Conservation (phyloP, 441 rosid species). For the Hura crepitans region DNA sequence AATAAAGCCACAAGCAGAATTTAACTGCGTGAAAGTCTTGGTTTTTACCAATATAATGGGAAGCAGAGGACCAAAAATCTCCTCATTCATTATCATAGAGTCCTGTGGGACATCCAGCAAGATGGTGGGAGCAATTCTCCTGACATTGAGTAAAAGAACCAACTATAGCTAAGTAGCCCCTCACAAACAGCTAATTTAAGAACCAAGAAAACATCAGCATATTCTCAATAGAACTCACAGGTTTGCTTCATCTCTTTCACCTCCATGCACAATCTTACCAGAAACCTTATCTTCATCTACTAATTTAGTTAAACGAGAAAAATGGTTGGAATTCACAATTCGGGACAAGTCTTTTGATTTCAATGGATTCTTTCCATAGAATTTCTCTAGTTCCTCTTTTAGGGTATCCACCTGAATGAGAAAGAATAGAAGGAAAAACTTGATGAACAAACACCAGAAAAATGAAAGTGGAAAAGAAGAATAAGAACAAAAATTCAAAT, state of each 20-base stretch:
- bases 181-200: slow-evolving; percentile 12
- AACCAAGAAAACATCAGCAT: slow-evolving; percentile 12
- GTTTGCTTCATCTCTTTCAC: slow-evolving; percentile 60
- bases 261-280: slow-evolving; percentile 72
- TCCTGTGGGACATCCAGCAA: slow-evolving; percentile 60
- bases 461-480: not conserved
- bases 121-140: slow-evolving; percentile 67
- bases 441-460: not conserved
- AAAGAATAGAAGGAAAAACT: slow-evolving; percentile 16
- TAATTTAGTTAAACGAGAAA: slow-evolving; percentile 63
- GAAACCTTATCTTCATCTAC: slow-evolving; percentile 82
- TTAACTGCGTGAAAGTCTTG: not conserved
- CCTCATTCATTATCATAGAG: slow-evolving; percentile 65
- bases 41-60: slow-evolving; percentile 55
- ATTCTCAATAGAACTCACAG: slow-evolving; percentile 51
- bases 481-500: slow-evolving; percentile 1
- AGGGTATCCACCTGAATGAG: slow-evolving; percentile 56
- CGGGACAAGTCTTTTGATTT: slow-evolving; percentile 81
- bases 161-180: no score
- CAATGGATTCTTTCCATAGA: slow-evolving; percentile 75
- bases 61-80: slow-evolving; percentile 81
- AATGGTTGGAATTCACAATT: slow-evolving; percentile 79
- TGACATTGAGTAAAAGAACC: slow-evolving; percentile 29
- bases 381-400: slow-evolving; percentile 56
- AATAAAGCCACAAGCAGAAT: not conserved